Percentiles rank a stretch among this genome's conserved stretches.
Evolutionary conservation across 352 stramenopile species (phyloP).

Genomic region (Saprolegnia parasitica): DNA sequence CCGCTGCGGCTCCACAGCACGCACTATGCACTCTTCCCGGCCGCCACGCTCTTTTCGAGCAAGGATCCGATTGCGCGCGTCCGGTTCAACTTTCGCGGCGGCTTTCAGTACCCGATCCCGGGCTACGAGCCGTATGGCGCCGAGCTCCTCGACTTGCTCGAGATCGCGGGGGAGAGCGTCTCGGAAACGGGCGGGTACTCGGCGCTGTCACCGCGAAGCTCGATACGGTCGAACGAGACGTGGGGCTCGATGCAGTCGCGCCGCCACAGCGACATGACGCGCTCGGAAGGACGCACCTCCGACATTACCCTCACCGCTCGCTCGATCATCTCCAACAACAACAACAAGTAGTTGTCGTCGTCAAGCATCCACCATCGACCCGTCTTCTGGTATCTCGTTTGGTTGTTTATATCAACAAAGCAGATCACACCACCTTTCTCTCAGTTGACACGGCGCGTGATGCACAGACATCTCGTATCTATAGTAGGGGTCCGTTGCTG

Average conservation of each 20-base stretch:
- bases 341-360: too few relatives aligned
- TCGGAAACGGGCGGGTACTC: not conserved
- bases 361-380: too few relatives aligned
- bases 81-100: slow-evolving; percentile 70
- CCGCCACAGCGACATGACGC: not conserved
- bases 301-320: not conserved
- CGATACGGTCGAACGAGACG: not conserved
- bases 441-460: too few relatives aligned
- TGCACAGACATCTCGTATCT: too few relatives aligned
- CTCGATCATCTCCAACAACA: not conserved
- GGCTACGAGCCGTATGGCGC: slow-evolving; percentile 70
- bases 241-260: not conserved
- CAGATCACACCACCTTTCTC: too few relatives aligned
- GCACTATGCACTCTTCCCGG: slow-evolving; percentile 55
- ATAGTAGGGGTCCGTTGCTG: too few relatives aligned
- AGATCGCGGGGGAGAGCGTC: slow-evolving; percentile 3
- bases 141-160: slow-evolving; percentile 26
- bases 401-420: too few relatives aligned
- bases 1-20: slow-evolving; percentile 42
- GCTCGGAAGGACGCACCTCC: not conserved
- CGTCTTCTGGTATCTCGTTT: too few relatives aligned
- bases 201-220: not conserved
- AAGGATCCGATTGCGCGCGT: slow-evolving; percentile 66
- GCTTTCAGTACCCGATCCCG: slow-evolving; percentile 59
- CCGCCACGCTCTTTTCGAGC: slow-evolving; percentile 73